A percentile compares a stretch with the other conserved stretches of the same genome.
Conservation (phyloP, 306 rosid species). For the Notholithocarpus densiflorus region DNA sequence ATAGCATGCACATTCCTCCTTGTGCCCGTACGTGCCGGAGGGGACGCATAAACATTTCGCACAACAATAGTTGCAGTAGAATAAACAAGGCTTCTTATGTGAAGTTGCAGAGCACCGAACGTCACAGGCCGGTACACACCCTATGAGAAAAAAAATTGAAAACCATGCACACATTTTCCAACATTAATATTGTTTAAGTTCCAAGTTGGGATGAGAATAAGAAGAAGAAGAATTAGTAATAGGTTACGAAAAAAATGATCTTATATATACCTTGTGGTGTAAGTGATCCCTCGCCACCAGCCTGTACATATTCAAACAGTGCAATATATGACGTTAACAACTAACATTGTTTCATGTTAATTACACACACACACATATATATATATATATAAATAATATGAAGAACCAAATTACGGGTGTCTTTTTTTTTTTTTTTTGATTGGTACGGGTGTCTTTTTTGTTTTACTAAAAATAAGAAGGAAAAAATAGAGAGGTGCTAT, state of each 20-base stretch:
- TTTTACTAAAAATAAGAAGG: no score
- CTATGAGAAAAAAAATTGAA: background rate
- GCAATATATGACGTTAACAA: background rate
- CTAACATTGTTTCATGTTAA: no score
- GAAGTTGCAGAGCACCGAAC: constrained; percentile 29
- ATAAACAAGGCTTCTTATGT: constrained; percentile 28
- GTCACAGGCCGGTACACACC: constrained; percentile 13
- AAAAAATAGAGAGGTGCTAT: rapidly evolving
- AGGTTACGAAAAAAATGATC: no score
- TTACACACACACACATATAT: no score
- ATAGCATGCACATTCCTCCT: constrained; percentile 40
- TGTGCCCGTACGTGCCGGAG: constrained; percentile 33
- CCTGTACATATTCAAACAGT: background rate
- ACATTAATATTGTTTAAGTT: no score
- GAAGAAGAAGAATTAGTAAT: no score
- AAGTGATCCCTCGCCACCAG: constrained; percentile 26
- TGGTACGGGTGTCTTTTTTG: no score
- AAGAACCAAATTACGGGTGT: no score
- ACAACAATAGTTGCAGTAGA: constrained; percentile 34
- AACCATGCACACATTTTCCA: no score
- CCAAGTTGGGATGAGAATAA: no score
- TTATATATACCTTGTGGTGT: background rate
- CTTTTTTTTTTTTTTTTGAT: no score
- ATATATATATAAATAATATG: no score
- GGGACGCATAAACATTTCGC: constrained; percentile 34